A percentile compares a stretch with the other conserved stretches of the same genome.
Conservation (phyloP, 1,139 yeast species). For the Taphrina pruni region DNA sequence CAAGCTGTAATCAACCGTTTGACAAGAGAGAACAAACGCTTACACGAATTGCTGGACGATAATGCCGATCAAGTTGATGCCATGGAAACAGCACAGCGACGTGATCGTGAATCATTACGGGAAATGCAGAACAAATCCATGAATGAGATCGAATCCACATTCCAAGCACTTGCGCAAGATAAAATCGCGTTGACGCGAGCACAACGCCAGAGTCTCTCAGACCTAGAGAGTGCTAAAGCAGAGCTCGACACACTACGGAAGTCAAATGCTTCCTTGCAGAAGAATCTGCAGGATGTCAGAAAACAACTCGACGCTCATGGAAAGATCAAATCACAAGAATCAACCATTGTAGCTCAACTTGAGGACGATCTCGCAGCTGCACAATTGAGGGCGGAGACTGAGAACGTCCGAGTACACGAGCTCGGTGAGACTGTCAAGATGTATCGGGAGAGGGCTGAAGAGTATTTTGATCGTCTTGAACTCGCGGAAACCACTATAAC, state of each 20-base stretch:
- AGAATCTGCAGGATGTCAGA: constrained; percentile 14
- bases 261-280: constrained; percentile 18
- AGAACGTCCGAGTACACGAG: constrained; percentile 61
- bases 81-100: constrained; percentile 35
- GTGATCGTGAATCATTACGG: constrained; percentile 33
- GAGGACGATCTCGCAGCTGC: constrained; percentile 43
- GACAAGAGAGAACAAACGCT: constrained; percentile 41
- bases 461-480: constrained; percentile 74
- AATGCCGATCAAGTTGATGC: constrained; percentile 42
- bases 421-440: constrained; percentile 62
- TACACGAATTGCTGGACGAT: constrained; percentile 43
- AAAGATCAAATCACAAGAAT: constrained; percentile 23
- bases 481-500: constrained; percentile 76
- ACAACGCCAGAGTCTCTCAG: constrained; percentile 33
- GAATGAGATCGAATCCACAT: constrained; percentile 40
- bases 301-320: constrained; percentile 19
- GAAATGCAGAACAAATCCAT: constrained; percentile 41
- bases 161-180: constrained; percentile 38
- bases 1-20: constrained; percentile 25
- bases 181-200: constrained; percentile 30
- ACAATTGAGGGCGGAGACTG: constrained; percentile 62
- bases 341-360: constrained; percentile 21
- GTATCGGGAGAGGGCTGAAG: constrained; percentile 75
- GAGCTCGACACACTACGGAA: constrained; percentile 21
- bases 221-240: constrained; percentile 30